Conservation (phyloP, 2,329 filamentous ascomycete species). For the Colletotrichum limetticola region DNA sequence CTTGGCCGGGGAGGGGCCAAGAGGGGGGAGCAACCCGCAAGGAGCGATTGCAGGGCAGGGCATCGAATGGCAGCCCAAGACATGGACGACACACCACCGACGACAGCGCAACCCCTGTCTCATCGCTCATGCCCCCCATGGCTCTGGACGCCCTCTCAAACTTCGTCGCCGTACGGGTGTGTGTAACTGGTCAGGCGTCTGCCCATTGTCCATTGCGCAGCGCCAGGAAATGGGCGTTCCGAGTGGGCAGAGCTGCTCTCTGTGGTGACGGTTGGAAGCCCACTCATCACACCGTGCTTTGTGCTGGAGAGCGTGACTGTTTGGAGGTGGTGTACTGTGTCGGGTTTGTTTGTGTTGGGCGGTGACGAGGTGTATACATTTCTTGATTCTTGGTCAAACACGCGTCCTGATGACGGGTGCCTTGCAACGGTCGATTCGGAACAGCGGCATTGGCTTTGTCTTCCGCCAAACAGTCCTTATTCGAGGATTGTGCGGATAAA, state of each 20-base stretch:
- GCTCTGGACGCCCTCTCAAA: constrained; percentile 11
- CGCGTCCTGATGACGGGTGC: neutral
- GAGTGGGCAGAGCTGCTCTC: neutral
- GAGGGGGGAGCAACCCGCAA: neutral
- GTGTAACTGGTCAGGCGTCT: constrained; percentile 5
- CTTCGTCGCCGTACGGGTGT: constrained; percentile 6
- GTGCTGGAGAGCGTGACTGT: neutral
- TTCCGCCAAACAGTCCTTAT: neutral
- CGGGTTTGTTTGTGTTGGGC: neutral
- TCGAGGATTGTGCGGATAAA: neutral
- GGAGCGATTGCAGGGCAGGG: constrained; percentile 17
- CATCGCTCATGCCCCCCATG: constrained; percentile 10
- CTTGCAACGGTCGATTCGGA: constrained; percentile 8
- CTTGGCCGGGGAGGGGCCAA: constrained; percentile 3
- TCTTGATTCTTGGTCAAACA: neutral
- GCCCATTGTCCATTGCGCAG: constrained; percentile 13
- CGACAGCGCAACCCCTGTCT: constrained; percentile 25
- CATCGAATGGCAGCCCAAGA: constrained; percentile 35
- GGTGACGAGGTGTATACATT: neutral
- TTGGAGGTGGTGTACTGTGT: neutral
- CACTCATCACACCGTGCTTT: constrained; percentile 8
- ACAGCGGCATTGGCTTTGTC: constrained; percentile 14
- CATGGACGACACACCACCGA: constrained; percentile 33
- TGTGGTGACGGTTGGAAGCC: constrained; percentile 1
- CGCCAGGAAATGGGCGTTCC: neutral